Conservation (phyloP, 176 grass and related monocot genomes). For the Stipa capillata region DNA sequence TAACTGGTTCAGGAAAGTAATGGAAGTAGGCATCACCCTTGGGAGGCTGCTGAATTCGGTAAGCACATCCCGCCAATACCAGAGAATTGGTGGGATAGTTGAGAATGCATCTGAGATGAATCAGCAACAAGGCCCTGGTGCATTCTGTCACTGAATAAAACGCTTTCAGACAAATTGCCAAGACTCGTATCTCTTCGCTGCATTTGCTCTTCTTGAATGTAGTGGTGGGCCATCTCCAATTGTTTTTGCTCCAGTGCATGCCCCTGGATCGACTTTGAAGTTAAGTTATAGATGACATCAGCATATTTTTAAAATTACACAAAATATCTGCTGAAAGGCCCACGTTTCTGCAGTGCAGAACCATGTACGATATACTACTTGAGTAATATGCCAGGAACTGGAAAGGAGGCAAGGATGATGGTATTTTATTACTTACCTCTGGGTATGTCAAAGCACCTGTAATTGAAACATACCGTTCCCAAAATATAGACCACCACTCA, state of each 20-base stretch:
- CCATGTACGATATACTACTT: neutral
- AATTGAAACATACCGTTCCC: neutral
- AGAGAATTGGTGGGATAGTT: neutral
- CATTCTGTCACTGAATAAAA: neutral
- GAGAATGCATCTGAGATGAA: neutral
- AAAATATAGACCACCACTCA: slow-evolving; percentile 16
- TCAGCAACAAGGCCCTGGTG: neutral
- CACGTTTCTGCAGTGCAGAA: neutral
- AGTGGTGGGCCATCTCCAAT: neutral
- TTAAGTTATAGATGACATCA: neutral
- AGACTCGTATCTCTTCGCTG: neutral
- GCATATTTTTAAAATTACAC: neutral
- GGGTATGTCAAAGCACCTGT: neutral
- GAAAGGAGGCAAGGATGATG: neutral
- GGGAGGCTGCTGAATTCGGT: neutral
- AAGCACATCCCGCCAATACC: neutral
- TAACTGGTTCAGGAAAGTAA: neutral
- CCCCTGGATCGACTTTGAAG: neutral
- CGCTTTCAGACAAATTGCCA: neutral
- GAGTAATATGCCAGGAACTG: neutral
- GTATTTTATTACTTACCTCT: neutral
- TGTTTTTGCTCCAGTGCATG: neutral
- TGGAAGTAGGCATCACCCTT: neutral
- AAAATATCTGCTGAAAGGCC: neutral
- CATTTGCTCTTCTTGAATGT: neutral